A percentile compares a stretch with the other conserved stretches of the same genome.
Conservation (phyloP, 768 basidiomycete genomes). For the Butyriboletus loyo region DNA sequence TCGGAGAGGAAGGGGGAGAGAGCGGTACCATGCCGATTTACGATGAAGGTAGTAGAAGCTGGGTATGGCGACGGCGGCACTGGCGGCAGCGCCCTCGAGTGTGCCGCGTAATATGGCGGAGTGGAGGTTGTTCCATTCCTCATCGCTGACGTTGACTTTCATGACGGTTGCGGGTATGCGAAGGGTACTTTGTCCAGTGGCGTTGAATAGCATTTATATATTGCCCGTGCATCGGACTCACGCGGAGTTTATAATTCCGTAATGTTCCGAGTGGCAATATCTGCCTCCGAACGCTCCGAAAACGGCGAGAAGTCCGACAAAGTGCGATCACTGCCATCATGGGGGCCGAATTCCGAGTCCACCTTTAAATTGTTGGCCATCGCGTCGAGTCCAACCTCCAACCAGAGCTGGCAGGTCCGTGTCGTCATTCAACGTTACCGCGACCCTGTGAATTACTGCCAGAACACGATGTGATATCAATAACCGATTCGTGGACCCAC, state of each 20-base stretch:
- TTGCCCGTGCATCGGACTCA: background rate
- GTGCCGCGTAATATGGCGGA: slow-evolving; percentile 59
- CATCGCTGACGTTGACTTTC: slow-evolving; percentile 31
- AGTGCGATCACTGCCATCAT: too few relatives aligned
- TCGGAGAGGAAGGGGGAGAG: slow-evolving; percentile 66
- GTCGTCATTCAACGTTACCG: background rate
- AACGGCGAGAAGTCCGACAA: too few relatives aligned
- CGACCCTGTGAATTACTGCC: background rate
- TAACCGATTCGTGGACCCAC: slow-evolving; percentile 7
- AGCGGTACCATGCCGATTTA: slow-evolving; percentile 56
- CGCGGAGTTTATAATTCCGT: background rate
- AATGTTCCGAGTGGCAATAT: background rate
- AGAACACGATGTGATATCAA: slow-evolving; percentile 3
- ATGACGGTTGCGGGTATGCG: slow-evolving; percentile 6
- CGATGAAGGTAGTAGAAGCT: slow-evolving; percentile 51
- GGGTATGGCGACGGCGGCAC: slow-evolving; percentile 48
- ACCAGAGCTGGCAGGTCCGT: background rate
- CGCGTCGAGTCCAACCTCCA: background rate
- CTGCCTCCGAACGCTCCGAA: background rate
- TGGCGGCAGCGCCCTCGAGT: slow-evolving; percentile 49
- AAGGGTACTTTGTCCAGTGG: background rate
- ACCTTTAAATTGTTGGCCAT: too few relatives aligned
- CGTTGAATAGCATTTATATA: background rate
- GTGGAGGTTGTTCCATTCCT: slow-evolving; percentile 56
- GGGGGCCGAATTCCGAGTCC: background rate